Conservation (phyloP, 106 monocot species). For the Agapanthus africanus region DNA sequence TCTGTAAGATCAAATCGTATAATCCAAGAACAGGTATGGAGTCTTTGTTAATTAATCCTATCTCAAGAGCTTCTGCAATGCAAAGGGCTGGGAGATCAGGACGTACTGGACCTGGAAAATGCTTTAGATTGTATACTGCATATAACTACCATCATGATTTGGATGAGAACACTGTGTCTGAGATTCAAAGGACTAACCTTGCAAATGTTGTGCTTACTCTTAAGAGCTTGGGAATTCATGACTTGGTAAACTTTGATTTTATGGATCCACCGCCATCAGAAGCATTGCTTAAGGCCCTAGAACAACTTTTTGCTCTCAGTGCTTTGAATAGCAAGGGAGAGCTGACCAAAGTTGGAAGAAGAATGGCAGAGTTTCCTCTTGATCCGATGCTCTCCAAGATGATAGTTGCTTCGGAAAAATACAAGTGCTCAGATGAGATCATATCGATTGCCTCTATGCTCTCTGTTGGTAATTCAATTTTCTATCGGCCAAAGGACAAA, state of each 20-base stretch:
- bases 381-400: conserved; percentile 98
- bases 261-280: conserved; percentile 96
- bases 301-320: conserved; percentile 77
- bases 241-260: conserved; percentile 89
- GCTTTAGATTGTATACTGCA: conserved; percentile 83
- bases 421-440: conserved; percentile 77
- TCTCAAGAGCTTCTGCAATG: conserved; percentile 88
- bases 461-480: conserved; percentile 88
- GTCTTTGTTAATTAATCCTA: conserved; percentile 69
- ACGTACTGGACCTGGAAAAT: conserved; percentile 93
- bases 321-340: conserved; percentile 79
- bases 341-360: conserved; percentile 82
- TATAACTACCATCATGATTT: conserved; percentile 86
- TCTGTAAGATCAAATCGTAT: conserved; percentile 80
- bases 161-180: conserved; percentile 85
- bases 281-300: conserved; percentile 75
- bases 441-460: conserved; percentile 80
- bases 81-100: conserved; percentile 96
- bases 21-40: conserved; percentile 97
- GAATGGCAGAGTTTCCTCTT: conserved; percentile 92
- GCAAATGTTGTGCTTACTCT: conserved; percentile 92
- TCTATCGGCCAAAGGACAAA: conserved; percentile 93
- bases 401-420: conserved; percentile 91
- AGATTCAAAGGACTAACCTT: conserved; percentile 89
- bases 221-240: conserved; percentile 81